Base-by-base conservation (phyloP, 371 early-diverging fungal species). In the Lichtheimia ramosa region DNA sequence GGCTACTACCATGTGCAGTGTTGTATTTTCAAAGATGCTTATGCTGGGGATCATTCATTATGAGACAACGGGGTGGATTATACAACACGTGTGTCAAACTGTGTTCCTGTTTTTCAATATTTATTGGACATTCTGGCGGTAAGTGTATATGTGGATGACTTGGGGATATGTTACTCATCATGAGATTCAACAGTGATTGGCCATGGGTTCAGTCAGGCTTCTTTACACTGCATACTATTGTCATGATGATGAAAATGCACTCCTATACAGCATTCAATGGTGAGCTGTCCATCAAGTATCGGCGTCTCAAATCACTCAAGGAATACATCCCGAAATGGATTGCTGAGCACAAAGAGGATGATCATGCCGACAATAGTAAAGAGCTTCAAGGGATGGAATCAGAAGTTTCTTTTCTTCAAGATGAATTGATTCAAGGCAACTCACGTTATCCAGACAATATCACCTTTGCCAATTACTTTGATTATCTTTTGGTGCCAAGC, bases 231-330 rank as follows among this genome's bases (percentile, higher is more conserved):
- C 98, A 97, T 70, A 82, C 91, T 1, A 91, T 93, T 54, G 86
- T 93, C 7, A 94, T 95, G 90, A 79, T 95, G 74, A 93, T 96
- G 95, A 97, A 97, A 67, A 86, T 92, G 75, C 94, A 96, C 66
- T 95, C 96, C 13, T 97, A 97, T 63, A 85, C 85, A 6, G 72
- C 82, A 40, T 74, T 84, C 53, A 95, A 94, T 69, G 86, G 85
- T 2, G 89, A 89, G 24, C 72, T 89, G 14, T 83, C 87, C 2
- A 77, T 82, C 53, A 85, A 82, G 64, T 61, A 59, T 8, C 59
- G 71, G 23, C 58, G 72, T 25, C 68, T 82, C 15, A 68, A 68
- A 51, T 67, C 77, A 14, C 63, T 75, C 5, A 75, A 75, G 54
- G 60, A 49, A 14, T 54, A 75, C 27, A 23, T 77, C 14, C 75